Percentiles rank a stretch among this genome's conserved stretches.
Evolutionary conservation across 2,329 filamentous ascomycete species (phyloP).

Genomic region (Colletotrichum aenigma): DNA sequence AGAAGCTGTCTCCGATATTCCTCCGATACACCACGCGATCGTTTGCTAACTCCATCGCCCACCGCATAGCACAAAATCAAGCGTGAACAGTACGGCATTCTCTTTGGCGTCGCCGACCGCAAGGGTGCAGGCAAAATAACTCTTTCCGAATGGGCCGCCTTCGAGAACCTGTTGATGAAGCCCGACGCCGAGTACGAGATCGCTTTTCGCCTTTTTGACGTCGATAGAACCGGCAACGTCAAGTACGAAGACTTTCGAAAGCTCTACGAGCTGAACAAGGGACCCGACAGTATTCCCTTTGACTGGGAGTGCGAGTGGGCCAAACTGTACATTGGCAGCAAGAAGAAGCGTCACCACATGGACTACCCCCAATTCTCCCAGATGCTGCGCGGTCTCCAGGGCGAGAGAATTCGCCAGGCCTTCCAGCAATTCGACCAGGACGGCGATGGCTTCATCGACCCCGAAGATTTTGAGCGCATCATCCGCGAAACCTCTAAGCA

Average conservation of each 20-base stretch:
- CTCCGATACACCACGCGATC: not conserved
- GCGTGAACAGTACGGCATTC: slow-evolving; percentile 91
- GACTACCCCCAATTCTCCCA: slow-evolving; percentile 97
- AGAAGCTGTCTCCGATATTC: not conserved
- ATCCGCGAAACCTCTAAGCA: slow-evolving; percentile 91
- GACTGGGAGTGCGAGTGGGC: slow-evolving; percentile 99
- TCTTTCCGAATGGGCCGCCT: slow-evolving; percentile 87
- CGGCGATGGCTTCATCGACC: slow-evolving; percentile 92
- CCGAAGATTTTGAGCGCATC: slow-evolving; percentile 95
- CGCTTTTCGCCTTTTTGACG: slow-evolving; percentile 94
- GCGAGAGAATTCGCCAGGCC: slow-evolving; percentile 93
- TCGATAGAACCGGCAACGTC: slow-evolving; percentile 81
- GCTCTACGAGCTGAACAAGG: slow-evolving; percentile 88
- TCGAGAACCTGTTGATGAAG: slow-evolving; percentile 92
- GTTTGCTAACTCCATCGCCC: not conserved
- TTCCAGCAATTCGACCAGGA: slow-evolving; percentile 93
- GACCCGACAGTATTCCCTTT: slow-evolving; percentile 84
- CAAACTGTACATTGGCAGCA: slow-evolving; percentile 88
- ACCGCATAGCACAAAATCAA: slow-evolving; percentile 90
- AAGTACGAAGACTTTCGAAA: slow-evolving; percentile 89
- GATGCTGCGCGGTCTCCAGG: slow-evolving; percentile 95
- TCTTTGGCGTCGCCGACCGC: slow-evolving; percentile 90
- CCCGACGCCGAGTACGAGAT: slow-evolving; percentile 99
- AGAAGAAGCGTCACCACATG: slow-evolving; percentile 86
- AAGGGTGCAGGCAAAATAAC: slow-evolving; percentile 74